phyloP scores from a whole-genome alignment of 176 grass and related monocot species.

The Aegilops longissima region DNA sequence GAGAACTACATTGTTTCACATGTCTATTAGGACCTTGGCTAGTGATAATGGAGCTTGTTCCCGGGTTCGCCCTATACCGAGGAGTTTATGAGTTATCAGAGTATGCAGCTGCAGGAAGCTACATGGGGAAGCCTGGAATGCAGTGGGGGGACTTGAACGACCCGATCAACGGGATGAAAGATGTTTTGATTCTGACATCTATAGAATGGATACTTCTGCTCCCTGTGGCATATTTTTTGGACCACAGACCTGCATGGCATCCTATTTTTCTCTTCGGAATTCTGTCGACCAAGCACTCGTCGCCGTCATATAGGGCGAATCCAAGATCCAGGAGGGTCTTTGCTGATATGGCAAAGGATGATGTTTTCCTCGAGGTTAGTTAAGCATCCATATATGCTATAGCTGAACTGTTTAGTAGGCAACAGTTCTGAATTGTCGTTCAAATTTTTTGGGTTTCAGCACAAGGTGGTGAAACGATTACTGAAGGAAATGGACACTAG shows the following conservation, averaged over 20 bases:
- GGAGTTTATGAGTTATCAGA: constrained; percentile 60
- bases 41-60: constrained; percentile 56
- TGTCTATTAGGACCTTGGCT: constrained; percentile 42
- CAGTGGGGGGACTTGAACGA: constrained; percentile 48
- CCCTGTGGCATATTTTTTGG: constrained; percentile 37
- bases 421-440: background rate
- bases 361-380: constrained; percentile 61
- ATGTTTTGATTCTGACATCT: constrained; percentile 51
- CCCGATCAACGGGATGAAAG: constrained; percentile 56
- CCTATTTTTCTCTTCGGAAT: constrained; percentile 44
- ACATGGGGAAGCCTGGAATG: constrained; percentile 54
- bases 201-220: constrained; percentile 52
- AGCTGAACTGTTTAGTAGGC: background rate
- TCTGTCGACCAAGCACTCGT: constrained; percentile 43
- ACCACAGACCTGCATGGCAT: constrained; percentile 34
- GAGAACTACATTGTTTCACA: background rate
- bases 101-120: constrained; percentile 35
- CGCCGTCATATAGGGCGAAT: background rate
- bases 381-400: constrained; percentile 23
- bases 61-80: constrained; percentile 59
- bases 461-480: constrained; percentile 43
- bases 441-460: constrained; percentile 33
- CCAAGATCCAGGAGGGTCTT: constrained; percentile 26
- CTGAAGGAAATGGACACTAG: constrained; percentile 31
- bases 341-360: constrained; percentile 44